Base-by-base conservation (phyloP, 106 monocot species). In the Dactylorhiza incarnata region DNA sequence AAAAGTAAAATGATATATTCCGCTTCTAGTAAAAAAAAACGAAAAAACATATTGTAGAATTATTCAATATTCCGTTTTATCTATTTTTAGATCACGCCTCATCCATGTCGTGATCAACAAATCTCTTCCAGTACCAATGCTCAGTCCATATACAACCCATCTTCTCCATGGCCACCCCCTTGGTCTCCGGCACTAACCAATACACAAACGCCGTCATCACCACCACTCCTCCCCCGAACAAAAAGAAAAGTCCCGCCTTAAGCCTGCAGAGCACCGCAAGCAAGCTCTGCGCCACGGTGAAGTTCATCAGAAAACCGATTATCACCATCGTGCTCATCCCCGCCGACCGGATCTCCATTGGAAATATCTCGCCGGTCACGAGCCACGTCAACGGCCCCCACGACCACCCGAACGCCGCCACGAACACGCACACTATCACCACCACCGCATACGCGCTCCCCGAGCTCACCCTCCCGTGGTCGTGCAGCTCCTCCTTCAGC, bases 301-400 rank as follows among this genome's bases (percentile, higher is more conserved):
- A 83, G 12, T 82, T 89, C 58, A 22, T 54, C 37, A 48, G 58
- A 37, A 89, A 77, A 68, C 82, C 82, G 48, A 87, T 80, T 15
- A 85, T 83, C 12, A 83, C 85, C 8, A 47, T 54, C 15, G 86
- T 75, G 56, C 79, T 81, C 75, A 87, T 80, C 50, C 86, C 92
- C 6, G 92, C 86, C 68, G 89, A 87, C 16, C 85, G 53, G 48
- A 92, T 68, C 74, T 88, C 91, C 45, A 83, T 16, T 0, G 92
- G 92, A 45, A 89, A 89, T 11, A 92, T 84, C 74, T 89, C 88
- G 54, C 82, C 75, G 5, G 82, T 80, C 13, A 88, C 52, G 10
- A 92, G 48, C 92, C 86, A 92, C 12, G 78, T 75, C 61, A 92
- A 71, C 5, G 92, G 84, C 4, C 88, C 92, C 92, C 92, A 89